phyloP scores from a whole-genome alignment of 2,329 filamentous ascomycete species.

The Microdochium paspali region DNA sequence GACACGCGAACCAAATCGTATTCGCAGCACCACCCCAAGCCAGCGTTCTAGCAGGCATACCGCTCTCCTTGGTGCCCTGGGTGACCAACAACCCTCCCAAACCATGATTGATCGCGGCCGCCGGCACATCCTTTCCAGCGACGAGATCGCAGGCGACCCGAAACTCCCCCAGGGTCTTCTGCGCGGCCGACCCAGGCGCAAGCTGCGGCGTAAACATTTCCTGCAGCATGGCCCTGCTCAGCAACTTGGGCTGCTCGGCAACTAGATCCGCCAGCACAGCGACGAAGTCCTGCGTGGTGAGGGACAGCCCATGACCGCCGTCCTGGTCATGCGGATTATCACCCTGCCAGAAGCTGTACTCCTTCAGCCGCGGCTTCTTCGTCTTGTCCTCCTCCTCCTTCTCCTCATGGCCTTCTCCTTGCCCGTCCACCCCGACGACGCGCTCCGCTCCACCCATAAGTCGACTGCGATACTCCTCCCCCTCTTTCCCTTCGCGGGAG shows the following conservation, averaged over 20 bases:
- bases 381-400: conserved; percentile 8
- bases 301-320: conserved; percentile 26
- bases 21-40: not conserved
- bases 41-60: not conserved
- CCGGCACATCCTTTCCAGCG: not conserved
- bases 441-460: not conserved
- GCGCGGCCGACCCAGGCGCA: conserved; percentile 4
- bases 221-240: conserved; percentile 28
- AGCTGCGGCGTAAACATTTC: conserved; percentile 39
- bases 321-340: conserved; percentile 11
- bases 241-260: conserved; percentile 35
- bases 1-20: not conserved
- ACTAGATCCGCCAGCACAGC: conserved; percentile 36
- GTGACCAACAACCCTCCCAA: not conserved
- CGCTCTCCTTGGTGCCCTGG: not conserved
- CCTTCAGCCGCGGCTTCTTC: conserved; percentile 5
- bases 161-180: not conserved
- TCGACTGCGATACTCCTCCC: not conserved
- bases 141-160: not conserved
- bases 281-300: conserved; percentile 28
- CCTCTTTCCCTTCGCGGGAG: conserved; percentile 4
- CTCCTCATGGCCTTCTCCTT: conserved; percentile 5
- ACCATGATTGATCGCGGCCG: not conserved
- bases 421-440: not conserved
- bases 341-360: conserved; percentile 7